Conservation (phyloP, 2,329 filamentous ascomycete species). For the Hymenotorrendiella dingleyae region DNA sequence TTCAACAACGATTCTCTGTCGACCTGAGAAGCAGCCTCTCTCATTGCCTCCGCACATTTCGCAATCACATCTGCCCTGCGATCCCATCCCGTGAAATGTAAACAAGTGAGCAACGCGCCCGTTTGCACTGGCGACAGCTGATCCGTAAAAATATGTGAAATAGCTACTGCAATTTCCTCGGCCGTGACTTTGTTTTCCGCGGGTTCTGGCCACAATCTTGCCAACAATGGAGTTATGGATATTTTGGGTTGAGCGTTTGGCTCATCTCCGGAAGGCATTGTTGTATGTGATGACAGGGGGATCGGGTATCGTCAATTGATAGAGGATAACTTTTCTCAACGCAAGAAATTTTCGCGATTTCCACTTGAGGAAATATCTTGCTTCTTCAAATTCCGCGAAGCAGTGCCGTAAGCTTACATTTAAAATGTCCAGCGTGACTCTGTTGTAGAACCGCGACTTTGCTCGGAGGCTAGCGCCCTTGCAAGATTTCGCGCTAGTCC, state of each 20-base stretch:
- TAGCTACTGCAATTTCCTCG: slow-evolving; percentile 80
- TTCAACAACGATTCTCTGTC: slow-evolving; percentile 56
- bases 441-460: too few relatives aligned
- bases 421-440: too few relatives aligned
- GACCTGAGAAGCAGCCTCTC: slow-evolving; percentile 67
- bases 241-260: slow-evolving; percentile 22
- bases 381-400: background rate
- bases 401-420: too few relatives aligned
- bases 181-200: slow-evolving; percentile 53
- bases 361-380: background rate
- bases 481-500: slow-evolving; percentile 19
- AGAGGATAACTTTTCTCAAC: too few relatives aligned
- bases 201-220: slow-evolving; percentile 60
- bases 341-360: too few relatives aligned
- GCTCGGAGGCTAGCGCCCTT: too few relatives aligned
- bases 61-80: slow-evolving; percentile 79
- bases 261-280: slow-evolving; percentile 20
- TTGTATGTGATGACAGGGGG: too few relatives aligned
- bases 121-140: slow-evolving; percentile 83
- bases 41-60: slow-evolving; percentile 78
- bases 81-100: slow-evolving; percentile 88
- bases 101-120: slow-evolving; percentile 77
- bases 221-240: slow-evolving; percentile 64
- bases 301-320: too few relatives aligned
- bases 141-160: slow-evolving; percentile 88